Evolutionary conservation across 2,329 filamentous ascomycete genomes (phyloP).

Genomic region (Penicillium sp.): DNA sequence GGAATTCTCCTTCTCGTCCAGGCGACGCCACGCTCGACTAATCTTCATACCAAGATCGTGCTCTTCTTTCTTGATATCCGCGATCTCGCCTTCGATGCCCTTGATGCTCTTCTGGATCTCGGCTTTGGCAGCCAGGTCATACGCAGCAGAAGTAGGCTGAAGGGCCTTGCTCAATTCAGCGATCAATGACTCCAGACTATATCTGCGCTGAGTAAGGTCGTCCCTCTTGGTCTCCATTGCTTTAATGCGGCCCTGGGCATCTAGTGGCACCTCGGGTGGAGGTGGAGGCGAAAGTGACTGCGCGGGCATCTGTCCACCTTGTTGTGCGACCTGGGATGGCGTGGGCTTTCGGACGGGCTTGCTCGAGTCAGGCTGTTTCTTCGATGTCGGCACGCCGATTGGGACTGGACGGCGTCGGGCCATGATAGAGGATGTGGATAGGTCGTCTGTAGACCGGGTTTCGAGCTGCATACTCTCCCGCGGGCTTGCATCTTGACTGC

Average conservation of each 20-base stretch:
- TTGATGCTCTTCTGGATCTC: constrained; percentile 65
- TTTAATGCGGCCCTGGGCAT: constrained; percentile 64
- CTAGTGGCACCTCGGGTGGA: constrained; percentile 53
- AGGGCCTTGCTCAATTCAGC: constrained; percentile 76
- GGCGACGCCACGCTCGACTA: constrained; percentile 71
- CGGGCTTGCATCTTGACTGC: constrained; percentile 40
- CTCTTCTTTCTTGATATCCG: constrained; percentile 72
- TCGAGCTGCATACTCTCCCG: constrained; percentile 34
- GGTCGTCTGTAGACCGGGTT: constrained; percentile 34
- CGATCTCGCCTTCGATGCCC: constrained; percentile 63
- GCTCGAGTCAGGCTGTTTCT: constrained; percentile 32
- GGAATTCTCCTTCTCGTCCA: constrained; percentile 59
- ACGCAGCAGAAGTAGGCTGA: constrained; percentile 66
- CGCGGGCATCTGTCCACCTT: constrained; percentile 24
- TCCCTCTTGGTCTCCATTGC: constrained; percentile 66
- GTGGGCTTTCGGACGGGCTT: constrained; percentile 45
- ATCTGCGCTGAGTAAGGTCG: constrained; percentile 64
- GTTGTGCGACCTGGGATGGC: constrained; percentile 35
- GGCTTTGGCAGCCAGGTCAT: constrained; percentile 60
- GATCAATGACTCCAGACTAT: constrained; percentile 71
- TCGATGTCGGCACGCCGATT: constrained; percentile 31
- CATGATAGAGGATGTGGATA: constrained; percentile 36
- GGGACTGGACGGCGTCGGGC: constrained; percentile 43
- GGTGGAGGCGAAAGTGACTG: constrained; percentile 55
- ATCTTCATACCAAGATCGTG: constrained; percentile 76